phyloP scores from a whole-genome alignment of 2,329 filamentous ascomycete genomes.

The Cercospora sojina region DNA sequence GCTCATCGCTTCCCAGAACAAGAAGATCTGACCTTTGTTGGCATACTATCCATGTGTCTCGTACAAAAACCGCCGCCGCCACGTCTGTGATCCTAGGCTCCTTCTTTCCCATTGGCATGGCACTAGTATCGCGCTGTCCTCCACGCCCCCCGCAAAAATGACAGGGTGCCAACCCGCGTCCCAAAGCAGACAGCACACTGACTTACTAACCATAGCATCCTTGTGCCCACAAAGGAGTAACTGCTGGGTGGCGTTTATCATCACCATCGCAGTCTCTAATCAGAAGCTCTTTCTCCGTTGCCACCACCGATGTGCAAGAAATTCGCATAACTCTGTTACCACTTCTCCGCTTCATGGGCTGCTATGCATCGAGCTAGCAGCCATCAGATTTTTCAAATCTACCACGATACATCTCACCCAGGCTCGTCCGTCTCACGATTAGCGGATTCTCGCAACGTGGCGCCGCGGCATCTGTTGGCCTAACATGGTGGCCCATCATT shows the following conservation, averaged over 20 bases:
- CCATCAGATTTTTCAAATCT: not conserved
- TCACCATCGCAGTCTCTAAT: not conserved
- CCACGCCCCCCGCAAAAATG: not conserved
- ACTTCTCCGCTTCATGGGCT: not conserved
- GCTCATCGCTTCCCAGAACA: not conserved
- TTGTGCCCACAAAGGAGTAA: not conserved
- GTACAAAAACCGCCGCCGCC: not conserved
- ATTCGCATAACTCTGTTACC: not conserved
- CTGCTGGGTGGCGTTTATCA: not conserved
- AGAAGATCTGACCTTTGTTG: not conserved
- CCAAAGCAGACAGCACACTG: not conserved
- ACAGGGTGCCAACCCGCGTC: not conserved
- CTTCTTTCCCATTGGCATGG: slow-evolving; percentile 4
- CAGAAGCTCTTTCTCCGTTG: not conserved
- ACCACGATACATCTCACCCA: not conserved
- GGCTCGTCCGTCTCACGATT: not conserved
- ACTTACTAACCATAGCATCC: not conserved
- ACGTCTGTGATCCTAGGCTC: not conserved
- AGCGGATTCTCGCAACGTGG: not conserved
- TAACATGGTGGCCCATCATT: not conserved
- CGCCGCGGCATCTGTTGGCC: not conserved
- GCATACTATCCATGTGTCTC: not conserved
- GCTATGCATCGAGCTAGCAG: not conserved
- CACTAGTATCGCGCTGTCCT: not conserved
- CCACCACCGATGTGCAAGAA: not conserved